Evolutionary conservation across 2,329 filamentous ascomycete genomes (phyloP).

Genomic region (Claviceps pusilla): DNA sequence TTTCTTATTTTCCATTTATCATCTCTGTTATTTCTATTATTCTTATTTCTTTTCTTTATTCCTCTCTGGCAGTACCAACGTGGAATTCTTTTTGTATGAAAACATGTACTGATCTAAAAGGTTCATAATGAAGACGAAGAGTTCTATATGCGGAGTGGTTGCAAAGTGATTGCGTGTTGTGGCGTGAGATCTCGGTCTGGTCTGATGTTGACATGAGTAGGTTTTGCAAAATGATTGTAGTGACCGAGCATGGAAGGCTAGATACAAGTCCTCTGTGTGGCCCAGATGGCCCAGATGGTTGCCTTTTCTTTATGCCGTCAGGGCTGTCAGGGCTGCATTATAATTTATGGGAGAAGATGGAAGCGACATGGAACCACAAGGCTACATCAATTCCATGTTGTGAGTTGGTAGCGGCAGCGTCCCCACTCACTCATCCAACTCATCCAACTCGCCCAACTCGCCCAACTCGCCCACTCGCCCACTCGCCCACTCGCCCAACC

Average conservation of each 20-base stretch:
- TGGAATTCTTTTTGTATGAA: neutral
- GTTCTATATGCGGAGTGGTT: neutral
- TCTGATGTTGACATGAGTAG: neutral
- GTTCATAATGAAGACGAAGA: neutral
- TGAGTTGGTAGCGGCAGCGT: no score
- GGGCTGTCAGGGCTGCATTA: no score
- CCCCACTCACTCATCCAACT: no score
- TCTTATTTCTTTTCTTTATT: neutral
- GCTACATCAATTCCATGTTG: no score
- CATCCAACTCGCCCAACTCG: no score
- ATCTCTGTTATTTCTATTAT: neutral
- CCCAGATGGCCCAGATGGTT: neutral
- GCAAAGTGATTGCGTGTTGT: neutral
- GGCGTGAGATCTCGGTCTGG: neutral
- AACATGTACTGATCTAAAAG: neutral
- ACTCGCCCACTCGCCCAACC: neutral
- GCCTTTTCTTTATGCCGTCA: neutral
- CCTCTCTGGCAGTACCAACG: neutral
- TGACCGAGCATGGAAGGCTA: no score
- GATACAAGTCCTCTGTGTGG: no score
- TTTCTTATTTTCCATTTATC: neutral
- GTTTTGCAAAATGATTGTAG: no score
- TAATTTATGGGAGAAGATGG: no score
- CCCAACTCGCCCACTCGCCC: neutral
- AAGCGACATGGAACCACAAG: no score